Conservation (phyloP, 768 basidiomycete genomes). For the Lepiota brunneoincarnata region DNA sequence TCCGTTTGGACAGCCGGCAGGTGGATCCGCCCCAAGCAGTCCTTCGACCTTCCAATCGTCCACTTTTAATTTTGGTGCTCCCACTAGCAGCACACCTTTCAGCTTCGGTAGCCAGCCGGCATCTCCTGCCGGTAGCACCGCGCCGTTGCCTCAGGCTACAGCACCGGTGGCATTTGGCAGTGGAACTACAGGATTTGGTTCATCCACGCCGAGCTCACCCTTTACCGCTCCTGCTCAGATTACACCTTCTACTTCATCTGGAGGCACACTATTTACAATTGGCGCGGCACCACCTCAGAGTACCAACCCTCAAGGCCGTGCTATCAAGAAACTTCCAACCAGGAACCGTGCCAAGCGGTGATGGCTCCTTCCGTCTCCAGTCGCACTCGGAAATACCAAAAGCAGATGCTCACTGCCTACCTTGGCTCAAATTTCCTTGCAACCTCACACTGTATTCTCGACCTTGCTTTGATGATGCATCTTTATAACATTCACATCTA, state of each 20-base stretch:
- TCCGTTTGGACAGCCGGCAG: slow-evolving; percentile 40
- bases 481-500: slow-evolving; percentile 7
- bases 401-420: neutral
- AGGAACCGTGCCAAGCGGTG: slow-evolving; percentile 38
- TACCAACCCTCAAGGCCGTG: slow-evolving; percentile 28
- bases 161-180: slow-evolving; percentile 40
- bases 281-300: slow-evolving; percentile 44
- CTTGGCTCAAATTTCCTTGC: neutral
- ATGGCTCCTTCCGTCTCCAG: neutral
- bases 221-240: slow-evolving; percentile 40
- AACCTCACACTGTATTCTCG: neutral
- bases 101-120: slow-evolving; percentile 57
- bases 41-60: slow-evolving; percentile 55
- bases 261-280: slow-evolving; percentile 54
- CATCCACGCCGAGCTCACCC: slow-evolving; percentile 40
- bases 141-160: slow-evolving; percentile 35
- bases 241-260: slow-evolving; percentile 34
- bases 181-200: slow-evolving; percentile 28
- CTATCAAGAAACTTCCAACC: slow-evolving; percentile 56
- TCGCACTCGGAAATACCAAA: neutral
- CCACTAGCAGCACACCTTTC: slow-evolving; percentile 39
- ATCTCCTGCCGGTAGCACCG: slow-evolving; percentile 46
- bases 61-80: slow-evolving; percentile 44
- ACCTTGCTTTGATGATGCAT: slow-evolving; percentile 8
- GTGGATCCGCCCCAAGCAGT: slow-evolving; percentile 51